Evolutionary conservation across 164 flowering plant genomes (phyloP).

Genomic region (Aristolochia californica): DNA sequence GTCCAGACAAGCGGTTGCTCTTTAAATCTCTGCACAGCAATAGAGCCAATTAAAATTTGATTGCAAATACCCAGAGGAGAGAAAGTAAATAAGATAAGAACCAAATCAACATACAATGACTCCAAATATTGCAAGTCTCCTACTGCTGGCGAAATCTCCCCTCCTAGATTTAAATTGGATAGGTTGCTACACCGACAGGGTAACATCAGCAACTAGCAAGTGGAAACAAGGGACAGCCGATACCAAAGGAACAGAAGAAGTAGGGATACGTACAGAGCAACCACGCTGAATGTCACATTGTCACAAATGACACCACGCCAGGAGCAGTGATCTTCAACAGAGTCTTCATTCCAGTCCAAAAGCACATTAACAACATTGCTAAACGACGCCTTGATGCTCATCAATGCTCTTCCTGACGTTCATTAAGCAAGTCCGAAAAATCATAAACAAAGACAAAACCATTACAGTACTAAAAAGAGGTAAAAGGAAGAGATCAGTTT

Average conservation of each 20-base stretch:
- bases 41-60: neutral
- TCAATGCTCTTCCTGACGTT: slow-evolving; percentile 55
- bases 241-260: neutral
- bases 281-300: slow-evolving; percentile 43
- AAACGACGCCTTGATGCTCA: slow-evolving; percentile 63
- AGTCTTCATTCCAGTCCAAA: slow-evolving; percentile 67
- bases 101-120: slow-evolving; percentile 33
- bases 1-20: slow-evolving; percentile 73
- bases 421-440: neutral
- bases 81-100: neutral
- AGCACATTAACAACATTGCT: slow-evolving; percentile 63
- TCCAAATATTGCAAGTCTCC: slow-evolving; percentile 63
- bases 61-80: neutral
- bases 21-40: slow-evolving; percentile 52
- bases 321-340: slow-evolving; percentile 55
- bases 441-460: neutral
- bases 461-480: neutral
- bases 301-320: slow-evolving; percentile 88
- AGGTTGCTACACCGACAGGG: slow-evolving; percentile 40
- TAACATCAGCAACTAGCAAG: neutral
- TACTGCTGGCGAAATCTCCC: slow-evolving; percentile 76
- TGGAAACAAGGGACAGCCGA: neutral
- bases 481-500: too few relatives aligned
- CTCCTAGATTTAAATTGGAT: slow-evolving; percentile 72
- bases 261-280: slow-evolving; percentile 48